A percentile compares a stretch with the other conserved stretches of the same genome.
Evolutionary conservation across 1,284 basidiomycete genomes (phyloP).

Genomic region (Rhodotorula sp.): DNA sequence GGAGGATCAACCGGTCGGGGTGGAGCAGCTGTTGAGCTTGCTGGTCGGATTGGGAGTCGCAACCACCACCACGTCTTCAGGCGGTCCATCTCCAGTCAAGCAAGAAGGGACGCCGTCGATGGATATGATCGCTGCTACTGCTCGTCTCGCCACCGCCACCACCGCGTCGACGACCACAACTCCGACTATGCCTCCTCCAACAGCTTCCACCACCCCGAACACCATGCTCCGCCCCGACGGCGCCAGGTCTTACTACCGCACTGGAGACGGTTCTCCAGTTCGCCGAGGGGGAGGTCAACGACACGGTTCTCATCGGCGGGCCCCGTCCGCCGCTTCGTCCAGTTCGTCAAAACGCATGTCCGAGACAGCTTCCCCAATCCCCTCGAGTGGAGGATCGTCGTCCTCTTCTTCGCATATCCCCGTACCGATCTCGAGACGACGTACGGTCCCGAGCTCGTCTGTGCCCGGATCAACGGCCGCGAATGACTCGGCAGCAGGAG

Average conservation of each 20-base stretch:
- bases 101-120: neutral
- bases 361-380: conserved; percentile 1
- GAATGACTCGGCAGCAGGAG: neutral
- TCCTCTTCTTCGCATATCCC: neutral
- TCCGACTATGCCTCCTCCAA: neutral
- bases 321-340: conserved; percentile 2
- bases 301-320: neutral
- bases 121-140: neutral
- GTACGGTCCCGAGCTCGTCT: neutral
- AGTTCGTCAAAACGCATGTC: neutral
- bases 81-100: neutral
- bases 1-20: conserved; percentile 23
- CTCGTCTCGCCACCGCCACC: neutral
- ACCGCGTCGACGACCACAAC: neutral
- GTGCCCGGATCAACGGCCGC: neutral
- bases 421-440: neutral
- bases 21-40: conserved; percentile 23
- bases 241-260: neutral
- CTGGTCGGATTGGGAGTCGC: conserved; percentile 22
- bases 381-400: neutral
- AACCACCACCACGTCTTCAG: too few species aligned
- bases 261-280: conserved; percentile 14
- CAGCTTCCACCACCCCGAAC: neutral
- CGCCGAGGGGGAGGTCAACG: neutral
- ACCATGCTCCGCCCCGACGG: conserved; percentile 16